These are phyloP conservation scores for Collariella sp. DNA, from an alignment of 495 filamentous ascomycete species.

Conservation along the genomic window DNA sequence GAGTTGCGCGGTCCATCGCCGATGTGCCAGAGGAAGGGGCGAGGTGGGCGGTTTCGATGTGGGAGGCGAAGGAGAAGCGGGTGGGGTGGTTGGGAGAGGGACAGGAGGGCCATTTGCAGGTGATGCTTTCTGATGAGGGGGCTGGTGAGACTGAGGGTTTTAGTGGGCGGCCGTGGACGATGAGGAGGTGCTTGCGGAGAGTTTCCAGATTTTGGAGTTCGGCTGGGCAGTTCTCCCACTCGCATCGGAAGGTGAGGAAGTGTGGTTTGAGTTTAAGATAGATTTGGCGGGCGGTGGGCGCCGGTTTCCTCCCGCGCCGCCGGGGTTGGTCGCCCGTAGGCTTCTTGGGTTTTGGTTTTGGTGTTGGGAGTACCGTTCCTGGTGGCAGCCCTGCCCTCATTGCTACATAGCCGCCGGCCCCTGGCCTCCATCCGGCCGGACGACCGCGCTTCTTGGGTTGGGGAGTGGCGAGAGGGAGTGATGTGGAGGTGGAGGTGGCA, in stretches of 20 bases:
- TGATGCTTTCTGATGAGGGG: slow-evolving; percentile 1
- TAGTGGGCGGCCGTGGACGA: slow-evolving; percentile 39
- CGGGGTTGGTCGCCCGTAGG: slow-evolving; percentile 8
- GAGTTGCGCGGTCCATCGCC: slow-evolving; percentile 53
- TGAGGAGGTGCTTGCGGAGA: slow-evolving; percentile 56
- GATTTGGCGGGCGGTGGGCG: slow-evolving; percentile 17
- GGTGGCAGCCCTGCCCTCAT: background rate
- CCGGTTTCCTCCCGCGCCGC: slow-evolving; percentile 17
- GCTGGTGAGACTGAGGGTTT: background rate
- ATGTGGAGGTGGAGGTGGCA: background rate
- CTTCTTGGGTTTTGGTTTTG: slow-evolving; percentile 15
- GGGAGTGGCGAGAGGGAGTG: background rate
- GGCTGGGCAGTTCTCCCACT: slow-evolving; percentile 47
- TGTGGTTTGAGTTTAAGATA: slow-evolving; percentile 20
- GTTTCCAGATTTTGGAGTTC: slow-evolving; percentile 68
- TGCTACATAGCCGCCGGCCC: slow-evolving; percentile 14
- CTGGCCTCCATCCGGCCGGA: slow-evolving; percentile 23
- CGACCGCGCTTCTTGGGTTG: slow-evolving; percentile 26
- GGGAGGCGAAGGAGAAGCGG: slow-evolving; percentile 45
- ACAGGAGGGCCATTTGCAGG: slow-evolving; percentile 34
- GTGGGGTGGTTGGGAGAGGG: slow-evolving; percentile 12
- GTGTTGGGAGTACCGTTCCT: background rate
- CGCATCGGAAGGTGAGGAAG: slow-evolving; percentile 28
- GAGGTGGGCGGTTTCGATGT: slow-evolving; percentile 56
- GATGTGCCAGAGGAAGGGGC: slow-evolving; percentile 50